phyloP scores from a whole-genome alignment of 2,329 filamentous ascomycete species.

The Diplocarpon mali region DNA sequence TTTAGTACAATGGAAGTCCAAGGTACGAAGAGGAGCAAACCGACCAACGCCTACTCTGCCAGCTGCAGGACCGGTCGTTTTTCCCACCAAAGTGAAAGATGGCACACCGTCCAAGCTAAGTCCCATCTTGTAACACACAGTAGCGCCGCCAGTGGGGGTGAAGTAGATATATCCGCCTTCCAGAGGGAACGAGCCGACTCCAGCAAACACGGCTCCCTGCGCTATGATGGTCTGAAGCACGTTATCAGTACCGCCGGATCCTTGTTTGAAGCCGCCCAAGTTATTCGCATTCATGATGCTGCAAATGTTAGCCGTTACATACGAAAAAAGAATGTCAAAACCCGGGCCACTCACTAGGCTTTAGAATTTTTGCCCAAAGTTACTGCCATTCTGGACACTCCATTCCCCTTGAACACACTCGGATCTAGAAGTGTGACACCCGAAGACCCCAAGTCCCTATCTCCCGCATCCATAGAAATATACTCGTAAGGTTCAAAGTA shows the following conservation, averaged over 20 bases:
- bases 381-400: constrained; percentile 36
- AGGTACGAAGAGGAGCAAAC: not conserved
- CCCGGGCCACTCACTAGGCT: constrained; percentile 27
- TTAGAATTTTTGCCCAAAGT: constrained; percentile 41
- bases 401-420: constrained; percentile 33
- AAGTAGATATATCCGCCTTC: constrained; percentile 40
- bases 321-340: not conserved
- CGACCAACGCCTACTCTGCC: constrained; percentile 25
- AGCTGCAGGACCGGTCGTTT: constrained; percentile 20
- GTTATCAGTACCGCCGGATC: constrained; percentile 28
- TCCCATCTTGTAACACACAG: constrained; percentile 28
- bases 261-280: constrained; percentile 26
- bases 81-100: constrained; percentile 27
- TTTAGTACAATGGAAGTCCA: not conserved
- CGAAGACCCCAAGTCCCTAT: constrained; percentile 38
- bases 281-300: constrained; percentile 29
- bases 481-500: constrained; percentile 47
- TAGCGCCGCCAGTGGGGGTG: constrained; percentile 27
- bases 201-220: constrained; percentile 36
- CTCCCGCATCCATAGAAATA: constrained; percentile 36
- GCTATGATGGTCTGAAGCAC: constrained; percentile 36
- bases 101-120: constrained; percentile 25
- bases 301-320: not conserved
- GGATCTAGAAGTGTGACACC: constrained; percentile 35
- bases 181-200: constrained; percentile 36